Evolutionary conservation across 805 yeast genomes (phyloP), one percentile per base, ranked within the genome.

Genomic region (Saturnispora quitensis): DNA sequence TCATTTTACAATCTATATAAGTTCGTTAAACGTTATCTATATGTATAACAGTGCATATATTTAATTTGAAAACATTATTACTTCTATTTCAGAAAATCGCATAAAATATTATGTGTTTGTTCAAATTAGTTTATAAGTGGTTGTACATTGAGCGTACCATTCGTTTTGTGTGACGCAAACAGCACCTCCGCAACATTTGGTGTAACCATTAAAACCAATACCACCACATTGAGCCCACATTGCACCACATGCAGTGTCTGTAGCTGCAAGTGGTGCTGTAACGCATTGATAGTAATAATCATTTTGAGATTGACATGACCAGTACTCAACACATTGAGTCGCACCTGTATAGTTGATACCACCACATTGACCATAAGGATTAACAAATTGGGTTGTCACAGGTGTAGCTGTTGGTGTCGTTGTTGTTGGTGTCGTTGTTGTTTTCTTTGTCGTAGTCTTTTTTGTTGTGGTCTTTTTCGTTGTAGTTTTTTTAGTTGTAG

Each of bases 151-250:
- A 53, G 54, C 59, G 53, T 62, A 63, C 56, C 47, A 62, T 31
- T 56, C 56, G 48, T 61, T 60, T 46, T 56, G 55, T 2, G 60
- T 53, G 42, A 47, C 47, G 53, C 67, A 64, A 24, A 51, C 51
- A 38, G 60, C 58, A 44, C 60, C 64, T 7, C 45, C 40, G 4
- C 45, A 56, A 58, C 68, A 62, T 10, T 47, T 50, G 5, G 60
- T 56, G 22, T 55, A 52, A 17, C 62, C 64, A 8, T 46, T 20
- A 42, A 50, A 62, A 40, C 50, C 50, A 9, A 18, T 17, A 48
- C 64, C 65, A 45, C 64, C 65, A 56, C 65, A 62, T 53, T 60
- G 65, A n/a, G 53, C 53, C 42, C 58, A 60, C 28, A 55, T 31
- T 5, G 36, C 13, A 24, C 52, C 57, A 48, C 55, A 47, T 9